Evolutionary conservation across 768 basidiomycete species (phyloP).

Genomic region (Pleurotus sapidus): DNA sequence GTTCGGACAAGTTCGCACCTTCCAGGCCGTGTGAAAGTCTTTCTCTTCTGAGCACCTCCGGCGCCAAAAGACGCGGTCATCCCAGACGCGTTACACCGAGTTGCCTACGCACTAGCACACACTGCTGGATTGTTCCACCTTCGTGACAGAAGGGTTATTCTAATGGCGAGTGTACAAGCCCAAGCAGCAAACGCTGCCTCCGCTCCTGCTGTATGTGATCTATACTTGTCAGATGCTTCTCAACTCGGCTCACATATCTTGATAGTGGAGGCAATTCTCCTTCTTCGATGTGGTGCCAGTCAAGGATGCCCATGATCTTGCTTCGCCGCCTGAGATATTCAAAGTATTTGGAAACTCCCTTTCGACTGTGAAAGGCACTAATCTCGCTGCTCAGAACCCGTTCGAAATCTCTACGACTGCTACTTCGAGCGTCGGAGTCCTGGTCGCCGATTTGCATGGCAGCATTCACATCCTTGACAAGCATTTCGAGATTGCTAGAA

Average conservation of each 20-base stretch:
- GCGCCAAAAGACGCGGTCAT: slow-evolving; percentile 2
- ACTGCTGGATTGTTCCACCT: background rate
- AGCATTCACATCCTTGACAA: slow-evolving; percentile 73
- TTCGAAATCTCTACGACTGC: slow-evolving; percentile 72
- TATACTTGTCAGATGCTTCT: background rate
- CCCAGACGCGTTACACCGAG: background rate
- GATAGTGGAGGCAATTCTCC: slow-evolving; percentile 83
- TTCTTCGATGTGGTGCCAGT: slow-evolving; percentile 84
- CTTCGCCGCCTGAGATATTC: slow-evolving; percentile 74
- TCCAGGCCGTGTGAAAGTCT: background rate
- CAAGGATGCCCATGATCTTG: slow-evolving; percentile 76
- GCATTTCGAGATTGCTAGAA: slow-evolving; percentile 65
- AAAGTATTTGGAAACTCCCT: slow-evolving; percentile 40
- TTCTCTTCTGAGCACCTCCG: background rate
- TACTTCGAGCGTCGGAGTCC: slow-evolving; percentile 60
- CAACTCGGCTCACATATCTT: background rate
- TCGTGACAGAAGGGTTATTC: background rate
- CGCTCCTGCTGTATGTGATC: slow-evolving; percentile 20
- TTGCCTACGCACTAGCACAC: background rate
- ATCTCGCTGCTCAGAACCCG: slow-evolving; percentile 39
- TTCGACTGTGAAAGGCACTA: background rate
- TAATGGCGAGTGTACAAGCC: slow-evolving; percentile 7
- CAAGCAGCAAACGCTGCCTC: slow-evolving; percentile 7
- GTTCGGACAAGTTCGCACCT: slow-evolving; percentile 5
- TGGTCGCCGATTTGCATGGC: slow-evolving; percentile 86